Percentiles rank a stretch among this genome's conserved stretches.
Evolutionary conservation across 108 stramenopile genomes (phyloP).

Genomic region (Stephanodiscus minutulus): DNA sequence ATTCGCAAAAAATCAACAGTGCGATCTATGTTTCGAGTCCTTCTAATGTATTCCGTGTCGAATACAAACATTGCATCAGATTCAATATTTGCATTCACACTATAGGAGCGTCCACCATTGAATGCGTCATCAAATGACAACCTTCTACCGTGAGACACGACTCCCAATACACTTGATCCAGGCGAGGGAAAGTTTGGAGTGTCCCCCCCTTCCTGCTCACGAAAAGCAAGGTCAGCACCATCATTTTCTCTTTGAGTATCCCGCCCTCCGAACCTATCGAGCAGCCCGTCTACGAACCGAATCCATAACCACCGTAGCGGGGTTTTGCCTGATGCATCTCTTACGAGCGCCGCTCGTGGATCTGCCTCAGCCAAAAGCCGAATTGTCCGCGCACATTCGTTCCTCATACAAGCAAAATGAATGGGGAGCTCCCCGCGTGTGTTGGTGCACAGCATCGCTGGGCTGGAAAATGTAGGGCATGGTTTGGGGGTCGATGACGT

Average conservation of each 20-base stretch:
- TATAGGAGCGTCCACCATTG: background rate
- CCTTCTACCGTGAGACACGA: constrained; percentile 14
- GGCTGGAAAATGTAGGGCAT: constrained; percentile 28
- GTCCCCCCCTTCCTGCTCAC: constrained; percentile 28
- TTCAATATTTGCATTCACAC: background rate
- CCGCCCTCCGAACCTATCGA: constrained; percentile 53
- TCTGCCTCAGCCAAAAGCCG: constrained; percentile 61
- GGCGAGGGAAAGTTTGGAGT: constrained; percentile 24
- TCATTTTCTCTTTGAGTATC: constrained; percentile 26
- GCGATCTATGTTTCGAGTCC: constrained; percentile 63
- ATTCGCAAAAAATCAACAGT: constrained; percentile 79
- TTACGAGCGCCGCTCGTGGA: constrained; percentile 59
- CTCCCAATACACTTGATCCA: constrained; percentile 6
- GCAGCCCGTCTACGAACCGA: constrained; percentile 66
- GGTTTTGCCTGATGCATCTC: constrained; percentile 72
- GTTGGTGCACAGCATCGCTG: constrained; percentile 60
- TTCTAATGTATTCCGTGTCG: constrained; percentile 56
- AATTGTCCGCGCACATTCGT: constrained; percentile 67
- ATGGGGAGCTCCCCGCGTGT: constrained; percentile 76
- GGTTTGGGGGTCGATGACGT: constrained; percentile 8
- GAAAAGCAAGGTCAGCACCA: constrained; percentile 8
- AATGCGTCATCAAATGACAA: constrained; percentile 15
- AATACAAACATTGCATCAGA: constrained; percentile 42
- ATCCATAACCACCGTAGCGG: constrained; percentile 81
- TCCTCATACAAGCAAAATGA: constrained; percentile 81